A percentile compares a stretch with the other conserved stretches of the same genome.
phyloP scores from a whole-genome alignment of 2,329 filamentous ascomycete species.

The Neoarthrinium moseri region DNA sequence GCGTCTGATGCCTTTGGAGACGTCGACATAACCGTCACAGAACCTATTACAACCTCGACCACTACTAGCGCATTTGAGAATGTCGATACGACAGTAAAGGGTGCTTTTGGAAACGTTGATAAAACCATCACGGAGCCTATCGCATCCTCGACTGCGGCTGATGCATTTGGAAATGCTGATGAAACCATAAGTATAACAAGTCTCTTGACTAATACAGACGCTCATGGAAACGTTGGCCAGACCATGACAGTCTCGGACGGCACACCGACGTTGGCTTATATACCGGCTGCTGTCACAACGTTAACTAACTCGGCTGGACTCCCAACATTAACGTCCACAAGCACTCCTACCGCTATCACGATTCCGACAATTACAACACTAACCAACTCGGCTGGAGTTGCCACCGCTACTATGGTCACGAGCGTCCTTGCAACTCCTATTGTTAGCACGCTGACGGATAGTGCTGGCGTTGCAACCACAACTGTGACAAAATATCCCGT shows the following conservation, averaged over 20 bases:
- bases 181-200: background rate
- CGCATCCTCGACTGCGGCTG: background rate
- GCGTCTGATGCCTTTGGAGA: too few relatives aligned
- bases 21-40: constrained; percentile 3
- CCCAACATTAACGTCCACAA: constrained; percentile 10
- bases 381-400: constrained; percentile 16
- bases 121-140: background rate
- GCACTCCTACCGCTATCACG: constrained; percentile 13
- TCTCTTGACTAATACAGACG: background rate
- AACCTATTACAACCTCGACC: constrained; percentile 1
- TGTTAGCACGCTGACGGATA: constrained; percentile 14
- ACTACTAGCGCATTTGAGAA: background rate
- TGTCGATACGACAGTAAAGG: background rate
- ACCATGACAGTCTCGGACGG: constrained; percentile 10
- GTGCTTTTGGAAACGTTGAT: background rate
- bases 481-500: constrained; percentile 16
- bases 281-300: constrained; percentile 8
- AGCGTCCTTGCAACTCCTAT: constrained; percentile 15
- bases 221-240: constrained; percentile 5
- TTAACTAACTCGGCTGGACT: constrained; percentile 13
- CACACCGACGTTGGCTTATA: constrained; percentile 12
- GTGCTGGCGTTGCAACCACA: constrained; percentile 17
- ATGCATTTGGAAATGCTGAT: background rate
- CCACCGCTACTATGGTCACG: constrained; percentile 17
- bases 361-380: constrained; percentile 16